phyloP scores from a whole-genome alignment of 2,329 filamentous ascomycete species.

The Fusarium poae region DNA sequence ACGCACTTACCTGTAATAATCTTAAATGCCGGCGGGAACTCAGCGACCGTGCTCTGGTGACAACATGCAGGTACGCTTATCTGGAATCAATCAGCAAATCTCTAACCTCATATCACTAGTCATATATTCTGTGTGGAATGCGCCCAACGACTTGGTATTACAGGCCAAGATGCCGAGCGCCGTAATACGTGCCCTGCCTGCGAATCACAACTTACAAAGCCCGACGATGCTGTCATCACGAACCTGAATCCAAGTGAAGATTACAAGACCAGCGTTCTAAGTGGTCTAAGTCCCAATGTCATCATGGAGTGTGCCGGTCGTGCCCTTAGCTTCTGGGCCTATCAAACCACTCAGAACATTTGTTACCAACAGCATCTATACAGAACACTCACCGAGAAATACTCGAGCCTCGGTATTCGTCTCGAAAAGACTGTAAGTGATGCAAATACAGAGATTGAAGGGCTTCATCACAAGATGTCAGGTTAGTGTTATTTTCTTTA shows the following conservation, averaged over 20 bases:
- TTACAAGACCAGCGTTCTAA: constrained; percentile 88
- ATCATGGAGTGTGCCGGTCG: constrained; percentile 90
- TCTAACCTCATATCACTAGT: constrained; percentile 57
- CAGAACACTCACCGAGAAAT: constrained; percentile 80
- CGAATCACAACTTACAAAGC: constrained; percentile 72
- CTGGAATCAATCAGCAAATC: background rate
- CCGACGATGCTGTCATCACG: constrained; percentile 80
- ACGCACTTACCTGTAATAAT: constrained; percentile 81
- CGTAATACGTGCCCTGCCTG: constrained; percentile 81
- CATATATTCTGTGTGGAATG: constrained; percentile 89
- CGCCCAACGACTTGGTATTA: constrained; percentile 74
- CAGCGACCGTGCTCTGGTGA: constrained; percentile 80
- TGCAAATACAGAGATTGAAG: constrained; percentile 78
- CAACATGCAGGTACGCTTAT: constrained; percentile 79
- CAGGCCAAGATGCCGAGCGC: constrained; percentile 51
- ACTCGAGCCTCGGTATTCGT: constrained; percentile 71
- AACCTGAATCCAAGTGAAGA: constrained; percentile 85
- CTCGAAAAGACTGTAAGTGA: constrained; percentile 81
- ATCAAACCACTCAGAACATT: constrained; percentile 88
- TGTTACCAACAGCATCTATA: constrained; percentile 80
- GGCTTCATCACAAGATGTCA: constrained; percentile 73
- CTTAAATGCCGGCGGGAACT: constrained; percentile 80
- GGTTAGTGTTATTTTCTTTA: constrained; percentile 58
- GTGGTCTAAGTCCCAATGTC: constrained; percentile 81
- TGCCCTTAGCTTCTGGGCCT: constrained; percentile 86